Percentiles rank a stretch among this genome's conserved stretches.
Conservation (phyloP, 225 moss, liverwort and hornwort genomes). For the Pseudisothecium myosuroides region DNA sequence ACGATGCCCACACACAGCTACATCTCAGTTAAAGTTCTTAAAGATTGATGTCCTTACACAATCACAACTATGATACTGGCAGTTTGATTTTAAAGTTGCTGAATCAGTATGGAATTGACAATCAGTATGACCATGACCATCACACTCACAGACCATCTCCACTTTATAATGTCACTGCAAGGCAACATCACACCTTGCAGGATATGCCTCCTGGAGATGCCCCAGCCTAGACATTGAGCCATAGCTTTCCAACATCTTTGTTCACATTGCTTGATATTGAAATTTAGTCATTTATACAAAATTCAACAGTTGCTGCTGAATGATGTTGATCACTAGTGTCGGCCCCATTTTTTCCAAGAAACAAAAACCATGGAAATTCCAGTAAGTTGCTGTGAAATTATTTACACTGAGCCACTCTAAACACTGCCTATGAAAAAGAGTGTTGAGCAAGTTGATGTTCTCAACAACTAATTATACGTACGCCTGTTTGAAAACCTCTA, state of each 20-base stretch:
- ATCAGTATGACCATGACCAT: not conserved
- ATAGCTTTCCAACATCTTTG: not conserved
- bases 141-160: not conserved
- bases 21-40: not conserved
- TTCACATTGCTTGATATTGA: not conserved
- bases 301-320: not conserved
- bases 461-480: not conserved
- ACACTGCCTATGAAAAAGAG: not conserved
- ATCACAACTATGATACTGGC: not conserved
- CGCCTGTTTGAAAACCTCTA: not conserved
- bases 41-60: not conserved
- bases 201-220: not conserved
- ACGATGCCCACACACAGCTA: not conserved
- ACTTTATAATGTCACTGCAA: not conserved
- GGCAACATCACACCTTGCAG: not conserved
- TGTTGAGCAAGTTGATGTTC: not conserved
- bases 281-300: not conserved
- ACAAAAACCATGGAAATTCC: not conserved
- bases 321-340: not conserved
- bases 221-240: not conserved
- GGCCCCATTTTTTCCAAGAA: not conserved
- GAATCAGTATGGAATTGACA: not conserved
- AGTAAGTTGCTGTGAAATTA: not conserved
- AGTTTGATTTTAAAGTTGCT: not conserved
- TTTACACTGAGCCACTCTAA: not conserved